A percentile compares a stretch with the other conserved stretches of the same genome.
These are phyloP conservation scores for Pestalotiopsis sp. DNA, from an alignment of 2,329 filamentous ascomycete species.

Conservation along the genomic window DNA sequence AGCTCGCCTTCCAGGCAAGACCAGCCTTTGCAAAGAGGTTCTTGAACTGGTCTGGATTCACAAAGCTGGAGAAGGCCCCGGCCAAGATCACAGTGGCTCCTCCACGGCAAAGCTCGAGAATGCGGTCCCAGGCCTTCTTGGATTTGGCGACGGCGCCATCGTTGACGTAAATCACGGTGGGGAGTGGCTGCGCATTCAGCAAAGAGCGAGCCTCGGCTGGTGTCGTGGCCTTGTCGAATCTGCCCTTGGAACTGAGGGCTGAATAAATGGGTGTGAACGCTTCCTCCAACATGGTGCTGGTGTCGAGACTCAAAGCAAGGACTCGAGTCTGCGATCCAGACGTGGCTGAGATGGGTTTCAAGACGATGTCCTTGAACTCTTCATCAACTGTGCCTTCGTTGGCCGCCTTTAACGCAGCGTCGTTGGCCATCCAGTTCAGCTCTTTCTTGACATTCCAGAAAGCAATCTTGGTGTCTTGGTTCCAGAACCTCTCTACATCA, in stretches of 20 bases:
- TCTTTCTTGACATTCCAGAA: no score
- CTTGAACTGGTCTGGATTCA: slow-evolving; percentile 16
- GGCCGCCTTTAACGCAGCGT: no score
- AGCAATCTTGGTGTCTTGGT: neutral
- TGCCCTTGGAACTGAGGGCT: slow-evolving; percentile 9
- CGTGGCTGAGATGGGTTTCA: neutral
- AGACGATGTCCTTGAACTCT: neutral
- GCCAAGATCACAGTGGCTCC: slow-evolving; percentile 23
- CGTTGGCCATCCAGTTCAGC: neutral
- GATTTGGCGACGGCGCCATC: slow-evolving; percentile 20
- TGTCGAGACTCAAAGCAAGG: slow-evolving; percentile 1
- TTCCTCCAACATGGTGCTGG: neutral
- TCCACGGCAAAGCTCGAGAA: slow-evolving; percentile 19
- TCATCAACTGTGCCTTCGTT: no score
- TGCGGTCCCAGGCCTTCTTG: slow-evolving; percentile 16
- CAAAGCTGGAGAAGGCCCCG: slow-evolving; percentile 20
- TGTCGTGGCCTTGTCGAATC: slow-evolving; percentile 17
- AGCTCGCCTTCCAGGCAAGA: slow-evolving; percentile 21
- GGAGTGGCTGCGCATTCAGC: slow-evolving; percentile 15
- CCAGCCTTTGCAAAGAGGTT: slow-evolving; percentile 21
- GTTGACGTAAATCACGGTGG: slow-evolving; percentile 21
- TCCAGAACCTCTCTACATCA: neutral
- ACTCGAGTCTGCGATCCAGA: neutral
- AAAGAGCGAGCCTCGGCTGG: slow-evolving; percentile 15
- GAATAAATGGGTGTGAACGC: neutral